Evolutionary conservation across 2,329 filamentous ascomycete genomes (phyloP).

Genomic region (Eutypa lata): DNA sequence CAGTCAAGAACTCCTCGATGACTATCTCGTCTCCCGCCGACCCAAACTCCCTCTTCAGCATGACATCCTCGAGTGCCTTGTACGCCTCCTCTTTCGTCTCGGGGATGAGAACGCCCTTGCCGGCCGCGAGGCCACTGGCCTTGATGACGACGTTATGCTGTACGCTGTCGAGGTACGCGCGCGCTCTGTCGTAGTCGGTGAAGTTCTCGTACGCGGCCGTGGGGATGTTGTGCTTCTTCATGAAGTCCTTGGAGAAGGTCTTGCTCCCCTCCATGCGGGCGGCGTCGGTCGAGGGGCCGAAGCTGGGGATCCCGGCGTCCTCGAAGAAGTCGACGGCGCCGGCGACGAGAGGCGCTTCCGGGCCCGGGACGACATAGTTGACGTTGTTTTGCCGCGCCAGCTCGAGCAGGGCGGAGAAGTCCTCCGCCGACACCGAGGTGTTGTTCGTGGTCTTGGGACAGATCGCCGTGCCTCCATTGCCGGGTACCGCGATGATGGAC

Average conservation of each 20-base stretch:
- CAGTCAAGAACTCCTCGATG: conserved; percentile 88
- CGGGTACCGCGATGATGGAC: conserved; percentile 67
- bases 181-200: conserved; percentile 68
- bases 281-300: conserved; percentile 81
- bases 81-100: conserved; percentile 78
- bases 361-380: conserved; percentile 84
- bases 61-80: conserved; percentile 79
- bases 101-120: conserved; percentile 93
- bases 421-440: conserved; percentile 63
- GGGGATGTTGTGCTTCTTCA: conserved; percentile 85
- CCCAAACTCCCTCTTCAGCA: conserved; percentile 85
- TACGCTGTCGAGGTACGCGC: conserved; percentile 69
- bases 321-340: conserved; percentile 85
- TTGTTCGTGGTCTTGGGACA: conserved; percentile 74
- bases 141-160: conserved; percentile 85
- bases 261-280: conserved; percentile 95
- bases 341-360: conserved; percentile 89
- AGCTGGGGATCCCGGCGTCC: conserved; percentile 69
- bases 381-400: conserved; percentile 71
- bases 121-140: conserved; percentile 84
- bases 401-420: conserved; percentile 73
- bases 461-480: conserved; percentile 81
- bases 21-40: conserved; percentile 86
- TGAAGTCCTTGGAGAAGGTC: conserved; percentile 96
- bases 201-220: conserved; percentile 93